phyloP scores from a whole-genome alignment of 2,329 filamentous ascomycete genomes.

The Coniochaeta pulveracea region DNA sequence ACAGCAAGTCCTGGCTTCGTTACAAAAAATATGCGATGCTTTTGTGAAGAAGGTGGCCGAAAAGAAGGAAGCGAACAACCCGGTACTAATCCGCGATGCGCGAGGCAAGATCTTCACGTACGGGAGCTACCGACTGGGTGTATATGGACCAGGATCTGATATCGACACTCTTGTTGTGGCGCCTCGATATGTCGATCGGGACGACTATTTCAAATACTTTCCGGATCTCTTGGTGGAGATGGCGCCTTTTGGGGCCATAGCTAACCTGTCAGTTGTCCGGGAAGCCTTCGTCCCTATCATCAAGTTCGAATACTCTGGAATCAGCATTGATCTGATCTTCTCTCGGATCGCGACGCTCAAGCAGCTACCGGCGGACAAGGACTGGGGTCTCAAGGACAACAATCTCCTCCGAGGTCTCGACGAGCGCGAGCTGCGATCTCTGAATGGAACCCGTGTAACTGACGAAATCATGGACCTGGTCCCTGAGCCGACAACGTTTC shows the following conservation, averaged over 20 bases:
- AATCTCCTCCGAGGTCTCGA: slow-evolving; percentile 76
- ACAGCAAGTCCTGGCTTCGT: slow-evolving; percentile 58
- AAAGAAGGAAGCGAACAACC: slow-evolving; percentile 59
- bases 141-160: slow-evolving; percentile 91
- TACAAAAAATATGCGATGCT: slow-evolving; percentile 72
- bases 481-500: slow-evolving; percentile 81
- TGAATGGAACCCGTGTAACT: slow-evolving; percentile 91
- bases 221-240: slow-evolving; percentile 68
- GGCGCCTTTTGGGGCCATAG: slow-evolving; percentile 67
- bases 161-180: slow-evolving; percentile 93
- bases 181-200: slow-evolving; percentile 76
- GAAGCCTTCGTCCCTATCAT: slow-evolving; percentile 96
- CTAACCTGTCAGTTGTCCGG: slow-evolving; percentile 72
- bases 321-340: slow-evolving; percentile 93
- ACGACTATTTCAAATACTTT: slow-evolving; percentile 88
- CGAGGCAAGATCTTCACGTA: slow-evolving; percentile 93
- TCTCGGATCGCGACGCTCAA: slow-evolving; percentile 60
- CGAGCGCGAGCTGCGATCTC: slow-evolving; percentile 73
- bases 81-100: slow-evolving; percentile 68
- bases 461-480: slow-evolving; percentile 85
- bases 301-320: slow-evolving; percentile 82
- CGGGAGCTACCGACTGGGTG: slow-evolving; percentile 88
- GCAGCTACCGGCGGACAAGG: slow-evolving; percentile 54
- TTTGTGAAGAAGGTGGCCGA: slow-evolving; percentile 77
- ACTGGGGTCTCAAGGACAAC: slow-evolving; percentile 71